A percentile compares a stretch with the other conserved stretches of the same genome.
Conservation (phyloP, 306 rosid species). For the Vicia villosa region DNA sequence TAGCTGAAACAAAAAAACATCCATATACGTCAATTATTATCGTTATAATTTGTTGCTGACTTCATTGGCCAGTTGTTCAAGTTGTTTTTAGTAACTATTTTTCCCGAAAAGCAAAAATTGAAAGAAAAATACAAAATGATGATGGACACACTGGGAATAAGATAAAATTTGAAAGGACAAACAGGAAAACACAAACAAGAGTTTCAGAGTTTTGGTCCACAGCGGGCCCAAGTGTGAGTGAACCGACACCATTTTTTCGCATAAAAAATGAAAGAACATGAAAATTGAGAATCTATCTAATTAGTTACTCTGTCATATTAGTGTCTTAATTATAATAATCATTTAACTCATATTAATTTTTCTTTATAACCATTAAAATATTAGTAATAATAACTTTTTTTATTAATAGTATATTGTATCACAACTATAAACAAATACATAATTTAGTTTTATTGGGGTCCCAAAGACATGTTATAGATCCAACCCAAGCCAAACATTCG, state of each 20-base stretch:
- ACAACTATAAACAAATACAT: no score
- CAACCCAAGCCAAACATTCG: no score
- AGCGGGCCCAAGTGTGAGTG: constrained; percentile 19
- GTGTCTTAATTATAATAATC: no score
- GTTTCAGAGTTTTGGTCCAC: constrained; percentile 16
- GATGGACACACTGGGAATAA: neutral
- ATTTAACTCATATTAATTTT: no score
- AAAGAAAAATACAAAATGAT: neutral
- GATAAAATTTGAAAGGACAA: neutral
- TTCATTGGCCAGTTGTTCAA: constrained; percentile 24
- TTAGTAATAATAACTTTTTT: no score
- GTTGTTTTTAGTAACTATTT: neutral
- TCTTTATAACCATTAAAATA: no score
- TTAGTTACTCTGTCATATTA: no score
- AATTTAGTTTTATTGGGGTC: no score
- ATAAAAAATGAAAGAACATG: neutral
- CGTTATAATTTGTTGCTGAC: constrained; percentile 5
- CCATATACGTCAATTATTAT: neutral
- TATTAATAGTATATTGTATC: no score
- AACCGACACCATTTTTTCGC: constrained; percentile 28
- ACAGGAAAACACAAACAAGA: neutral
- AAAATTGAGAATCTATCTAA: constrained; percentile 2
- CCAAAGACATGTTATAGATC: no score
- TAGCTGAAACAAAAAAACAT: no score
- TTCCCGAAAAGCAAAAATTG: neutral